Percentiles rank a stretch among this genome's conserved stretches.
phyloP scores from a whole-genome alignment of 352 stramenopile species.

The Pilasporangium apinafurcum region DNA sequence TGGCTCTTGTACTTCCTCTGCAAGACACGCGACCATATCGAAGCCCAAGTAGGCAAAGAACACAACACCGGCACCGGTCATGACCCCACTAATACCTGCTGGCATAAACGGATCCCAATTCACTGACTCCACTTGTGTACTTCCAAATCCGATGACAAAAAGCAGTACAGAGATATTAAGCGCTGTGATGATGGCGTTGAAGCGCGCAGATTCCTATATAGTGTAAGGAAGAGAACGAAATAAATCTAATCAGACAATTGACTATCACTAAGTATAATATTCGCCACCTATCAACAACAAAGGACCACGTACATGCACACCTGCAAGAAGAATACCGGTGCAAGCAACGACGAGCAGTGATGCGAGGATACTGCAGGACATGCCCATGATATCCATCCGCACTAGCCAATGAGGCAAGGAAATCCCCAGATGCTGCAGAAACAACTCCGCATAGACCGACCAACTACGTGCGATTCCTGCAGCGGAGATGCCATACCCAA shows the following conservation, averaged over 20 bases:
- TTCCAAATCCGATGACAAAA: constrained; percentile 84
- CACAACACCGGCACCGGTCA: constrained; percentile 84
- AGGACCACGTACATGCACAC: constrained; percentile 56
- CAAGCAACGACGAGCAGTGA: constrained; percentile 74
- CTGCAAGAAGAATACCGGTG: constrained; percentile 81
- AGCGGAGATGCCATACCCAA: constrained; percentile 90
- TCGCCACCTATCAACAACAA: background rate
- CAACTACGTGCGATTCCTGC: constrained; percentile 88
- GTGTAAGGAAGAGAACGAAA: background rate
- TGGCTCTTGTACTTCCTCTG: constrained; percentile 88
- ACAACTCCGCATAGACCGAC: constrained; percentile 82
- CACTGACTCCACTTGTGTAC: constrained; percentile 57
- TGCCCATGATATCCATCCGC: constrained; percentile 34
- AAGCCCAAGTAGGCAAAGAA: constrained; percentile 93
- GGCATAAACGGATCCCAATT: constrained; percentile 87
- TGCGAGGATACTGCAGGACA: constrained; percentile 76
- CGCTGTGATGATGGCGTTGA: constrained; percentile 86
- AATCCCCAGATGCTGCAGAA: constrained; percentile 69
- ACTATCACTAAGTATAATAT: background rate
- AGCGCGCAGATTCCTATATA: constrained; percentile 85
- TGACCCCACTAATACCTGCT: constrained; percentile 79
- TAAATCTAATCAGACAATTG: background rate
- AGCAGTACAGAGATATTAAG: constrained; percentile 89
- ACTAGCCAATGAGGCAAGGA: constrained; percentile 63
- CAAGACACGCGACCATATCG: constrained; percentile 91